Evolutionary conservation across 805 yeast species (phyloP), one percentile per base, ranked within the genome.

Genomic region (Alloascoidea hylecoeti): DNA sequence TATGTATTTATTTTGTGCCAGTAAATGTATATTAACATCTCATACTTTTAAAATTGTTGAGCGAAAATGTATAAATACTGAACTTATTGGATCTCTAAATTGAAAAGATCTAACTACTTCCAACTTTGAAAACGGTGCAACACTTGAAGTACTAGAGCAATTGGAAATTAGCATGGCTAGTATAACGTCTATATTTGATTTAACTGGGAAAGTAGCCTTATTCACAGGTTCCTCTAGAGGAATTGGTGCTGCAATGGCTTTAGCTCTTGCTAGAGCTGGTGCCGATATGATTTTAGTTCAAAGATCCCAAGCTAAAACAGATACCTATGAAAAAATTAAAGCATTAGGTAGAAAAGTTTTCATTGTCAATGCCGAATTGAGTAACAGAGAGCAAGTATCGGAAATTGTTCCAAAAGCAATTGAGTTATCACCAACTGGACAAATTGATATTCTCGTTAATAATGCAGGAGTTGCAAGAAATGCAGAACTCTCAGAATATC

Each of bases 201-300:
- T 64, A 18, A 51, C 53, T 35, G 67, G 65, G 9, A 61, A 63
- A 44, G 57, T 54, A 3, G 66, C 66, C 6, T 44, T 66, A n/a
- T 51, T 70, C 19, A 65, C 78, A 9, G 79, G 79, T n/a, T 75
- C 70, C 13, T 66, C 75, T 15, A 63, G 71, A 16, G 79, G 79
- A 3, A 72, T 73, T 43, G 79, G 78, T 2, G 62, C 61, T 16
- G 67, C 65, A 33, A 65, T 71, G 38, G 73, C 72, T 16, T 49
- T 57, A 18, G 77, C 68, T 12, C 53, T 70, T 16, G 77, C 75
- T 2, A 63, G 64, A 38, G 72, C 73, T 17, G 72, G 72, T 9
- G 62, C 68, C 5, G 51, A 53, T 27, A 46, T 66, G 45, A 56
- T 53, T n/a, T 46, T 69, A 15, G 56, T 63, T 23, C 68, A 66